Conservation (phyloP, 352 stramenopile genomes). For the Pythium dissimile region DNA sequence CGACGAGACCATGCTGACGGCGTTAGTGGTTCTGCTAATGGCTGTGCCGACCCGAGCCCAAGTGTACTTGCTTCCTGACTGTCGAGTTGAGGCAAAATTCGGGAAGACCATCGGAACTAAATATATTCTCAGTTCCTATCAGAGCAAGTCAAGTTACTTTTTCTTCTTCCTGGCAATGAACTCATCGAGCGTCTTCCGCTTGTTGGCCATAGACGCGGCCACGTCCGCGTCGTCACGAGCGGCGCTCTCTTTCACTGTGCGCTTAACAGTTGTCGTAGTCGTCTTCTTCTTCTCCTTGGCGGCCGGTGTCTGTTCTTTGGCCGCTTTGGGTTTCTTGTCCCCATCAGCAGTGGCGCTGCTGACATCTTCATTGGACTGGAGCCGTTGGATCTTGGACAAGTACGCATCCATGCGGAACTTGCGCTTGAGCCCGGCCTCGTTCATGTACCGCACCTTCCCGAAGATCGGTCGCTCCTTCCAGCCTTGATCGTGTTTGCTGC, state of each 20-base stretch:
- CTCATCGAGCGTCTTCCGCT: conserved; percentile 29
- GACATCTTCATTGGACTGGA: not conserved
- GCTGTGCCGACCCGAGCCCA: no score
- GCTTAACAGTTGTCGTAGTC: not conserved
- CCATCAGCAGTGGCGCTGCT: not conserved
- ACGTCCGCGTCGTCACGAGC: conserved; percentile 9
- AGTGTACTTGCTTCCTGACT: no score
- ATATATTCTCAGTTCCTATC: no score
- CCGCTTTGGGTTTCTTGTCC: not conserved
- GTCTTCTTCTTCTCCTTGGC: not conserved
- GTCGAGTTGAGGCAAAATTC: no score
- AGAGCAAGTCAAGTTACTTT: no score
- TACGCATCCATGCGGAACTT: conserved; percentile 97
- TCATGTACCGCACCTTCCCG: conserved; percentile 99
- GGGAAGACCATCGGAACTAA: not conserved
- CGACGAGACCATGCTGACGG: not conserved
- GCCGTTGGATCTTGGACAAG: conserved; percentile 46
- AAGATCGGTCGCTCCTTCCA: conserved; percentile 96
- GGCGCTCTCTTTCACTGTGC: not conserved
- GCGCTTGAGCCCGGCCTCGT: conserved; percentile 96
- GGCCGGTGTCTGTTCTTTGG: no score
- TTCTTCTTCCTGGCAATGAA: conserved; percentile 22
- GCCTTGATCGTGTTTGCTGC: conserved; percentile 95
- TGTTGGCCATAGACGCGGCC: conserved; percentile 13
- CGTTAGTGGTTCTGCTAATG: no score